A percentile compares a stretch with the other conserved stretches of the same genome.
phyloP scores from a whole-genome alignment of 805 yeast genomes.

The Zygoascus biomembranicola region DNA sequence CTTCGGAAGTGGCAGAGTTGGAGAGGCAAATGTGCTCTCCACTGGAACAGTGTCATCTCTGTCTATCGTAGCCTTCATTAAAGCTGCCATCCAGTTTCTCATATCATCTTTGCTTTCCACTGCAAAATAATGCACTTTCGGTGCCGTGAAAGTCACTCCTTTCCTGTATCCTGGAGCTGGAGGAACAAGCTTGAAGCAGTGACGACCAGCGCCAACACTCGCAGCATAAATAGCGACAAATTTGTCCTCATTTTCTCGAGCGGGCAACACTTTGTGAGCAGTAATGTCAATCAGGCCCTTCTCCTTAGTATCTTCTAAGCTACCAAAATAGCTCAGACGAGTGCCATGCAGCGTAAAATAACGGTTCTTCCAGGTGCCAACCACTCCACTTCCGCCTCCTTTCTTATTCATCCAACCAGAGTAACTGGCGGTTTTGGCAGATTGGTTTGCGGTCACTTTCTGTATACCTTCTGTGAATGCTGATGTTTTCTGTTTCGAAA shows the following conservation, averaged over 20 bases:
- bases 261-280: conserved; percentile 83
- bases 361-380: conserved; percentile 88
- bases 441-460: conserved; percentile 62
- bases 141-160: conserved; percentile 94
- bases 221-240: conserved; percentile 84
- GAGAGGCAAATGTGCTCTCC: conserved; percentile 85
- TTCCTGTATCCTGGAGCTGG: conserved; percentile 97
- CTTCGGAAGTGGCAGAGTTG: conserved; percentile 80
- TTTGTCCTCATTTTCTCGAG: conserved; percentile 70
- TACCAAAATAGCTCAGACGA: conserved; percentile 76
- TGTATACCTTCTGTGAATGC: conserved; percentile 71
- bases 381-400: conserved; percentile 69
- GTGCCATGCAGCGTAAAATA: conserved; percentile 87
- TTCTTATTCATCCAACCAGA: conserved; percentile 97
- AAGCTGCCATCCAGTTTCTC: conserved; percentile 91
- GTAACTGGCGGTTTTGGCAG: conserved; percentile 64
- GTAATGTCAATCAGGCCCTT: conserved; percentile 93
- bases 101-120: conserved; percentile 86
- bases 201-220: conserved; percentile 87
- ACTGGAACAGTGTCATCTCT: conserved; percentile 89
- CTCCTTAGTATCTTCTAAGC: conserved; percentile 71
- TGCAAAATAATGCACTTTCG: conserved; percentile 91
- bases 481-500: conserved; percentile 31
- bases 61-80: conserved; percentile 94
- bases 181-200: conserved; percentile 81